Conservation (phyloP, 768 basidiomycete species). For the Dictyophora rubrovolvata region DNA sequence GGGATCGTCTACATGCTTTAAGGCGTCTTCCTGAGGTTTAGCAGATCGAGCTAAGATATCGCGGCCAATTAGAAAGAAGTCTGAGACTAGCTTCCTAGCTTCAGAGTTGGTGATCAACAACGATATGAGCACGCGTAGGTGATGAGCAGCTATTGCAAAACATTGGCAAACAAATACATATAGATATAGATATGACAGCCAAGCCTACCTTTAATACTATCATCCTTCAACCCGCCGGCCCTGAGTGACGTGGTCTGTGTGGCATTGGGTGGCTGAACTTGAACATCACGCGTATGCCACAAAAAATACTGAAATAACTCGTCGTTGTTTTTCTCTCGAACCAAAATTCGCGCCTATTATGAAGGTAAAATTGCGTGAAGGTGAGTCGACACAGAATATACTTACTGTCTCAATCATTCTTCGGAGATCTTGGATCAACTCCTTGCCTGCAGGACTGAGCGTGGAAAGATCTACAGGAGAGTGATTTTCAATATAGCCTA, state of each 20-base stretch:
- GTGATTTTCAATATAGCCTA: constrained; percentile 51
- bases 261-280: constrained; percentile 32
- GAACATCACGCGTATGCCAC: constrained; percentile 61
- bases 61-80: constrained; percentile 68
- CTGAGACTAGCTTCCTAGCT: constrained; percentile 78
- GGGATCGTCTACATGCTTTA: constrained; percentile 58
- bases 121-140: constrained; percentile 79
- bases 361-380: not conserved
- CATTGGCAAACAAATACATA: not conserved
- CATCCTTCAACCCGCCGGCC: constrained; percentile 42
- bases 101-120: constrained; percentile 91
- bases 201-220: constrained; percentile 51
- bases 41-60: constrained; percentile 77
- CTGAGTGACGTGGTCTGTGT: constrained; percentile 37
- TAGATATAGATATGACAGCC: not conserved
- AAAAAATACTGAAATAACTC: constrained; percentile 89
- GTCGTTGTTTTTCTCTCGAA: constrained; percentile 79
- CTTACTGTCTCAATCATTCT: constrained; percentile 65
- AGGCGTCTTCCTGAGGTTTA: constrained; percentile 51
- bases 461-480: constrained; percentile 52
- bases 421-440: constrained; percentile 65
- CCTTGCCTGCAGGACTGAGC: constrained; percentile 65
- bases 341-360: constrained; percentile 37
- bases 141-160: constrained; percentile 52
- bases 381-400: constrained; percentile 4